phyloP scores from a whole-genome alignment of 306 rosid genomes.

The Abrus precatorius region DNA sequence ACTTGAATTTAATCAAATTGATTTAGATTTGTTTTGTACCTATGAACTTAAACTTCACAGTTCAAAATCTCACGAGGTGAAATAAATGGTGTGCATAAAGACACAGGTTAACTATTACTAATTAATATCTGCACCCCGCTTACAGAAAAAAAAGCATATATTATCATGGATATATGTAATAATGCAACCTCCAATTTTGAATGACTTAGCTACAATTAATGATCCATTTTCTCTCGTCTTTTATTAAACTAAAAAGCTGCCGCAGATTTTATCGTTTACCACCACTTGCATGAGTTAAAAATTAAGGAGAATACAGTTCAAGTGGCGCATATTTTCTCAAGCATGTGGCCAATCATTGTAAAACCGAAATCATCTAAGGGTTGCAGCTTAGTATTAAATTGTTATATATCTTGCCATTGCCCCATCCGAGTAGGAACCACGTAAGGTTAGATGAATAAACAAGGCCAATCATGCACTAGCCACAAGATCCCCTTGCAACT shows the following conservation, averaged over 20 bases:
- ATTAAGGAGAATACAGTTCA: not conserved
- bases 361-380: not conserved
- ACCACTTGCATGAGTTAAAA: not conserved
- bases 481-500: conserved; percentile 30
- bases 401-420: not conserved
- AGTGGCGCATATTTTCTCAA: not conserved
- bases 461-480: conserved; percentile 8
- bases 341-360: conserved; percentile 2
- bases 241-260: not conserved
- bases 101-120: too few species aligned
- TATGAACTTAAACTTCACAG: not conserved
- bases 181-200: conserved; percentile 17
- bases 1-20: not conserved
- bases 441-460: conserved; percentile 43
- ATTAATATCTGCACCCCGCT: too few species aligned
- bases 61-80: not conserved
- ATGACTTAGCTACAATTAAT: not conserved
- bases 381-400: not conserved
- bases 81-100: not conserved
- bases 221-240: not conserved
- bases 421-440: conserved; percentile 56
- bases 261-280: not conserved
- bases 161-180: too few species aligned
- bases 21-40: not conserved
- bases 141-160: too few species aligned